phyloP scores from a whole-genome alignment of 306 rosid species.

The Begonia masoniana region DNA sequence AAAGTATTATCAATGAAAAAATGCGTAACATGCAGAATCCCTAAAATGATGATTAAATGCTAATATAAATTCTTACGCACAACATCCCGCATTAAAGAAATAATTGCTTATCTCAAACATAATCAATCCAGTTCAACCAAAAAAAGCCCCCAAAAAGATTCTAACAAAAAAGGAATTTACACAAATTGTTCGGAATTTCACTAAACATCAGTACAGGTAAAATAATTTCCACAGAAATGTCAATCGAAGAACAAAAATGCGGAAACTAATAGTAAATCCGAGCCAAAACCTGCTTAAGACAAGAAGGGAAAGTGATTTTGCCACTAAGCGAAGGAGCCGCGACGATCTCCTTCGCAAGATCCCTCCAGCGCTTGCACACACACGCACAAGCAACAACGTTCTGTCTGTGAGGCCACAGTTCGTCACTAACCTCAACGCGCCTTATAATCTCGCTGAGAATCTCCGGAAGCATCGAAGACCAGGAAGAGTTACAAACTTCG shows the following conservation, averaged over 20 bases:
- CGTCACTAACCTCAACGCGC: conserved; percentile 61
- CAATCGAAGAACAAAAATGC: not conserved
- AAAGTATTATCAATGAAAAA: too few species aligned
- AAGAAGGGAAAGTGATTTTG: conserved; percentile 86
- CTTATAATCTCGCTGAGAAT: conserved; percentile 66
- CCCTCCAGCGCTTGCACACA: conserved; percentile 93
- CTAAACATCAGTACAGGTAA: not conserved
- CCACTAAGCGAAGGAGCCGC: conserved; percentile 33
- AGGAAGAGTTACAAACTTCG: conserved; percentile 15
- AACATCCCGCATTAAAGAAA: too few species aligned
- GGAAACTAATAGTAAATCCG: too few species aligned
- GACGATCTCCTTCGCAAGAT: conserved; percentile 58
- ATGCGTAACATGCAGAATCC: too few species aligned
- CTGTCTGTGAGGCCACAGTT: conserved; percentile 68
- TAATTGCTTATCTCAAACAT: too few species aligned
- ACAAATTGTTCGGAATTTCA: not conserved
- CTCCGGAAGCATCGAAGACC: conserved; percentile 87
- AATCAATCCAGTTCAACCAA: too few species aligned
- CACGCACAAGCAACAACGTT: conserved; percentile 86
- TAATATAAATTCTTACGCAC: too few species aligned
- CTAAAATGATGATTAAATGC: too few species aligned
- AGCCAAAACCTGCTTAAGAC: conserved; percentile 71
- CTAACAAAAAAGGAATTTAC: too few species aligned
- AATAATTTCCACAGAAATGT: not conserved
- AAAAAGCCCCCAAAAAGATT: too few species aligned